A percentile compares a stretch with the other conserved stretches of the same genome.
Evolutionary conservation across 2,329 filamentous ascomycete genomes (phyloP).

Genomic region (Sclerotinia minor): DNA sequence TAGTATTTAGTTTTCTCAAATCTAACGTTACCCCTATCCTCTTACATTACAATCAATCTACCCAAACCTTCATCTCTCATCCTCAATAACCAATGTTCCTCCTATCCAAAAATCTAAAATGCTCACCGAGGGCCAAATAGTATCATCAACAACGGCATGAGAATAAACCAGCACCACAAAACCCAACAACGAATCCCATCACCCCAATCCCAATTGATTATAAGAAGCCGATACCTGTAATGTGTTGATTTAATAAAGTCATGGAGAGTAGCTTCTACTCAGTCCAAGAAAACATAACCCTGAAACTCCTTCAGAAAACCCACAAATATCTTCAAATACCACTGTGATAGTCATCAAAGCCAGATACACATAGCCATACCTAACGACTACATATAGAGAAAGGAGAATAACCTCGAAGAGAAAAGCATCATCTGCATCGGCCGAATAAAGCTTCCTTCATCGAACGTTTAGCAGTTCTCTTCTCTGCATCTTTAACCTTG

Average conservation of each 20-base stretch:
- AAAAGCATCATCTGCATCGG: not conserved
- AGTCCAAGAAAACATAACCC: slow-evolving; percentile 3
- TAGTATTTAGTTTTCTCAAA: too few species aligned
- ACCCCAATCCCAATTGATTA: slow-evolving; percentile 44
- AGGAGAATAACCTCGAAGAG: not conserved
- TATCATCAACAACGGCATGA: slow-evolving; percentile 26
- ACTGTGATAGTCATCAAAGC: not conserved
- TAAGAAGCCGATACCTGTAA: slow-evolving; percentile 38
- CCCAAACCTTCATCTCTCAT: too few species aligned
- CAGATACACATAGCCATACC: slow-evolving; percentile 9
- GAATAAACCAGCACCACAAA: slow-evolving; percentile 51
- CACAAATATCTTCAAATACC: not conserved
- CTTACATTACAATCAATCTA: too few species aligned
- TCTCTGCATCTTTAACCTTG: slow-evolving; percentile 39
- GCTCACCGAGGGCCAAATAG: not conserved
- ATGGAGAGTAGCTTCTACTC: not conserved
- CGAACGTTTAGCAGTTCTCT: slow-evolving; percentile 30
- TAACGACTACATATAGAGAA: not conserved
- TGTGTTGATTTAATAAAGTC: not conserved
- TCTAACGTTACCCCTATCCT: too few species aligned
- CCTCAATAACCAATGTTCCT: not conserved
- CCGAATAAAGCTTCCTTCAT: not conserved
- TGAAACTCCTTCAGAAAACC: not conserved
- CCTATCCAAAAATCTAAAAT: not conserved
- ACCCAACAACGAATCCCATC: slow-evolving; percentile 51